Percentiles rank a stretch among this genome's conserved stretches.
phyloP scores from a whole-genome alignment of 169 alveolate genomes.

The Toxoplasma gondii region DNA sequence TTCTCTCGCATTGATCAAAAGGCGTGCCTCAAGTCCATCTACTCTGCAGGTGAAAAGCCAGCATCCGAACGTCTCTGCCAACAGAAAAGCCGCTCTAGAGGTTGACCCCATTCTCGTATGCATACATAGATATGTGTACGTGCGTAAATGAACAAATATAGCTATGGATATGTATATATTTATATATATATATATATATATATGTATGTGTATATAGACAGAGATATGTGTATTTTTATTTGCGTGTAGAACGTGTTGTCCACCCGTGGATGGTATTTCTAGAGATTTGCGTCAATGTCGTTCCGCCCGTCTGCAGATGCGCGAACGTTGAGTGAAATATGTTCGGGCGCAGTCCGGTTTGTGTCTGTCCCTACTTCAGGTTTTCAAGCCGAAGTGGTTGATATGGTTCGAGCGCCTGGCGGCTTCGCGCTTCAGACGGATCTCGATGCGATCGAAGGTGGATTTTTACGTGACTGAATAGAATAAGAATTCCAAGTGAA shows the following conservation, averaged over 20 bases:
- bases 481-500: too few species aligned
- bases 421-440: conserved; percentile 78
- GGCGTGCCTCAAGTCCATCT: conserved; percentile 87
- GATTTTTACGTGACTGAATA: too few species aligned
- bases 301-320: too few species aligned
- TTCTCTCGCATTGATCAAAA: conserved; percentile 90
- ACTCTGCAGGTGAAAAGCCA: conserved; percentile 75
- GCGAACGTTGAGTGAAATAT: too few species aligned
- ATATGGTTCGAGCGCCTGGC: background rate
- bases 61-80: background rate
- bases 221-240: too few species aligned
- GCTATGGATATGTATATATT: background rate
- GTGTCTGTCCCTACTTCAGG: background rate
- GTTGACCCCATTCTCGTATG: too few species aligned
- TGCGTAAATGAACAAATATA: background rate
- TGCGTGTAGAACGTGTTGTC: too few species aligned
- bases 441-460: conserved; percentile 73
- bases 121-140: background rate
- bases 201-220: background rate
- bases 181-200: background rate
- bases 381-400: background rate
- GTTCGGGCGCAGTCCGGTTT: too few species aligned
- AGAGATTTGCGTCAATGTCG: too few species aligned
- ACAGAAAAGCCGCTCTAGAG: too few species aligned
- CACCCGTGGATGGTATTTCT: too few species aligned